Conservation (phyloP, 2,329 filamentous ascomycete species). For the Cladorrhinum sp. region DNA sequence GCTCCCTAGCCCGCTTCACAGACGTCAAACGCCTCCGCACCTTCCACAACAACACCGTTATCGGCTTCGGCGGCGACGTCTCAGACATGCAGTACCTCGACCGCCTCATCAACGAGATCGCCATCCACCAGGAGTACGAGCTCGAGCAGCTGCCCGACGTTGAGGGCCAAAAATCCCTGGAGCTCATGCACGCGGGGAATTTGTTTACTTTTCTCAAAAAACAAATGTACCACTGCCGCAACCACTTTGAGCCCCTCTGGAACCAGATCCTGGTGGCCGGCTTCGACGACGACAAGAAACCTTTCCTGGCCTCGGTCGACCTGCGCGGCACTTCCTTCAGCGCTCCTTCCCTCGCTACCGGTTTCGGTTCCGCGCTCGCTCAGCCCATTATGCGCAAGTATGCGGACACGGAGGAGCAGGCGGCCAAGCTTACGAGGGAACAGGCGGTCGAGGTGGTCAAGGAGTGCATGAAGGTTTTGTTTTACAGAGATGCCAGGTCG, state of each 20-base stretch:
- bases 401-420: slow-evolving; percentile 79
- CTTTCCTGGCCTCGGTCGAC: slow-evolving; percentile 90
- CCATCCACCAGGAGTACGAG: slow-evolving; percentile 85
- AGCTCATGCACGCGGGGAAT: slow-evolving; percentile 76
- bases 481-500: slow-evolving; percentile 93
- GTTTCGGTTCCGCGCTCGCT: slow-evolving; percentile 89
- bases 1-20: slow-evolving; percentile 92
- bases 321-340: slow-evolving; percentile 89
- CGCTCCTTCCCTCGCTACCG: slow-evolving; percentile 84
- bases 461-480: slow-evolving; percentile 98
- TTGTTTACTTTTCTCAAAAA: slow-evolving; percentile 96
- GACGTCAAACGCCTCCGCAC: slow-evolving; percentile 91
- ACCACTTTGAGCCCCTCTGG: slow-evolving; percentile 96
- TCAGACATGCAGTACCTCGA: slow-evolving; percentile 99
- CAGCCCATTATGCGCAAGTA: slow-evolving; percentile 83
- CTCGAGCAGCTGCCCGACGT: slow-evolving; percentile 34
- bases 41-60: slow-evolving; percentile 78
- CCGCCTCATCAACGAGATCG: slow-evolving; percentile 81
- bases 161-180: slow-evolving; percentile 50
- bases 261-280: slow-evolving; percentile 92
- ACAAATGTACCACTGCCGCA: slow-evolving; percentile 91
- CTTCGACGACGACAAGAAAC: slow-evolving; percentile 72
- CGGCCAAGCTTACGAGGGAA: slow-evolving; percentile 69
- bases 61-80: slow-evolving; percentile 95
- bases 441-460: slow-evolving; percentile 76